Conservation (phyloP, 1,284 basidiomycete genomes). For the Malassezia equina region DNA sequence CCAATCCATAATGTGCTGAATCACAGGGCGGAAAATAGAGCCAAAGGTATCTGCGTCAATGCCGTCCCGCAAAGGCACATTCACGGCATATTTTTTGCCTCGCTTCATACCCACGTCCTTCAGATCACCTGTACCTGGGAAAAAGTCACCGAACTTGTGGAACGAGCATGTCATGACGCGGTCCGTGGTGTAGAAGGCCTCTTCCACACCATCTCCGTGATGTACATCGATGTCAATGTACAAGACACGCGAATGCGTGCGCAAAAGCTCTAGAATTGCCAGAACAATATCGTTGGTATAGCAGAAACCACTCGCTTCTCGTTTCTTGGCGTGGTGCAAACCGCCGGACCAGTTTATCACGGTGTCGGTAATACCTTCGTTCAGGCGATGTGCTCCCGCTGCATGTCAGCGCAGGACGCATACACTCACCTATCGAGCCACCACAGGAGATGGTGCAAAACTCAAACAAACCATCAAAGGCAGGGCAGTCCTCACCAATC, state of each 20-base stretch:
- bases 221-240: slow-evolving; percentile 98
- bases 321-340: slow-evolving; percentile 93
- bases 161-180: slow-evolving; percentile 92
- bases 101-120: slow-evolving; percentile 72
- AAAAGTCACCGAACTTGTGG: slow-evolving; percentile 88
- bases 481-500: slow-evolving; percentile 81
- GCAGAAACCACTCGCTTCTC: slow-evolving; percentile 91
- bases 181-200: slow-evolving; percentile 95
- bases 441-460: slow-evolving; percentile 95
- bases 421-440: slow-evolving; percentile 53
- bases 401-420: neutral
- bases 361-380: slow-evolving; percentile 74
- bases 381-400: slow-evolving; percentile 70
- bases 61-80: slow-evolving; percentile 87
- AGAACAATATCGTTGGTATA: slow-evolving; percentile 72
- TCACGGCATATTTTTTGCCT: slow-evolving; percentile 82
- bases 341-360: slow-evolving; percentile 97
- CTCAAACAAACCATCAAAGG: slow-evolving; percentile 92
- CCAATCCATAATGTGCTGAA: slow-evolving; percentile 77
- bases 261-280: slow-evolving; percentile 42
- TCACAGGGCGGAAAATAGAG: slow-evolving; percentile 57
- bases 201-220: slow-evolving; percentile 96
- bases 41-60: slow-evolving; percentile 67
- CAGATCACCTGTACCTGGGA: slow-evolving; percentile 67
- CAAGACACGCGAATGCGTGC: slow-evolving; percentile 70